phyloP scores from a whole-genome alignment of 2,329 filamentous ascomycete species.

The Aspergillus thermomutatus region DNA sequence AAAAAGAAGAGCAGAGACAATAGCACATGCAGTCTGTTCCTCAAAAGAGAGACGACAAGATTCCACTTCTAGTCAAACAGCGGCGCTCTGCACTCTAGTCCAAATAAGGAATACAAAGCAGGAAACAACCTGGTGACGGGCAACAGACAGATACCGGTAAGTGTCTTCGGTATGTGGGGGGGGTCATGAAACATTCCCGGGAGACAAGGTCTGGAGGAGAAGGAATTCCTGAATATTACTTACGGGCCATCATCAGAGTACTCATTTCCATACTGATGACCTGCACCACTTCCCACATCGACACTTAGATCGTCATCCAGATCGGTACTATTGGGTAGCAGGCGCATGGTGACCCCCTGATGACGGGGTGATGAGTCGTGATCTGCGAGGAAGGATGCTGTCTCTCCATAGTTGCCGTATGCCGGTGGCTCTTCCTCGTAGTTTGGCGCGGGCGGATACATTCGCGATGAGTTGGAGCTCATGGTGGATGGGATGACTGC shows the following conservation, averaged over 20 bases:
- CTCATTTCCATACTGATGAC: slow-evolving; percentile 25
- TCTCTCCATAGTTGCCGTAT: slow-evolving; percentile 33
- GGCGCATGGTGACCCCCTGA: slow-evolving; percentile 43
- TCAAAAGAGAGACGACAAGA: not conserved
- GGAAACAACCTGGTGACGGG: not conserved
- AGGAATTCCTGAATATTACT: slow-evolving; percentile 30
- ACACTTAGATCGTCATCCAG: slow-evolving; percentile 32
- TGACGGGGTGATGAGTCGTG: slow-evolving; percentile 27
- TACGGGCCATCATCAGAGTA: slow-evolving; percentile 35
- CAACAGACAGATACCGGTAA: slow-evolving; percentile 3
- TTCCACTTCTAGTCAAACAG: not conserved
- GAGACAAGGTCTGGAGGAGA: slow-evolving; percentile 13
- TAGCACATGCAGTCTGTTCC: not conserved
- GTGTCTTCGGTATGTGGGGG: slow-evolving; percentile 11
- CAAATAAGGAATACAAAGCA: slow-evolving; percentile 6
- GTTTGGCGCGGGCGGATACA: slow-evolving; percentile 30
- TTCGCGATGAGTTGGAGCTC: slow-evolving; percentile 19
- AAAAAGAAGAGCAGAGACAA: not conserved
- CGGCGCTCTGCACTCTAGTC: not conserved
- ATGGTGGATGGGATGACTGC: slow-evolving; percentile 5
- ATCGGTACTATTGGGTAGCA: slow-evolving; percentile 41
- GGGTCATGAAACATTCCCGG: not conserved
- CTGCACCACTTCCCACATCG: slow-evolving; percentile 23
- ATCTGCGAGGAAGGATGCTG: slow-evolving; percentile 28
- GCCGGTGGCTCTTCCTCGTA: slow-evolving; percentile 45